Conservation (phyloP, 164 flowering plant genomes). For the Stephania yunnanensis region DNA sequence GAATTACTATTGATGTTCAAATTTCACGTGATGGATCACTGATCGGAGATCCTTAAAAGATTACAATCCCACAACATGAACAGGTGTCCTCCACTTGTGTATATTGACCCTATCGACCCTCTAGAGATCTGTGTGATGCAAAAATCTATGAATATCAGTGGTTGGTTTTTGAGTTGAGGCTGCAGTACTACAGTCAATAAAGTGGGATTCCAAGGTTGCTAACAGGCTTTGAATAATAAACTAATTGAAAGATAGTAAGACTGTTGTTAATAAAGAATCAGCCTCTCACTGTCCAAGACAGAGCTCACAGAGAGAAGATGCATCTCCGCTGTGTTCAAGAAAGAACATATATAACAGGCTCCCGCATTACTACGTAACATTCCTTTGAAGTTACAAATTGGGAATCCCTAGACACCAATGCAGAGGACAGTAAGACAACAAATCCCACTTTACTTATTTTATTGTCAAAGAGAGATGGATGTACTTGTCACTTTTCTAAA, state of each 20-base stretch:
- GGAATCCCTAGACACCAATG: constrained; percentile 48
- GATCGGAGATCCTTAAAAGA: not conserved
- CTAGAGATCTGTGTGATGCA: not conserved
- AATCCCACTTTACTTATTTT: constrained; percentile 39
- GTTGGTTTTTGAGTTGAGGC: not conserved
- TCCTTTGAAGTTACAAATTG: constrained; percentile 27
- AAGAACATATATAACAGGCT: constrained; percentile 13
- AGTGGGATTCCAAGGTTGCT: not conserved
- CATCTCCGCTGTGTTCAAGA: constrained; percentile 34
- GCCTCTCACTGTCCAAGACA: constrained; percentile 27
- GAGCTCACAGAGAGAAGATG: constrained; percentile 20
- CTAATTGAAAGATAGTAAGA: not conserved
- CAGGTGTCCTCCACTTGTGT: not conserved
- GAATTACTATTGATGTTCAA: not conserved
- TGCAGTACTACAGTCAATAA: not conserved
- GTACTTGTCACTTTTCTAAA: not conserved
- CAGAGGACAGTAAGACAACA: constrained; percentile 31
- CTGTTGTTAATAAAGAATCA: not conserved
- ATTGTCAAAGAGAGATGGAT: not conserved
- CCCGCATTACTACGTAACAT: constrained; percentile 33
- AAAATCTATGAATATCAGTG: not conserved
- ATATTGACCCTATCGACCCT: not conserved
- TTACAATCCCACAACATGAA: not conserved
- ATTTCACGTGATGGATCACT: constrained; percentile 7
- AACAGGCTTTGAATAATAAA: not conserved